Evolutionary conservation across 2,329 filamentous ascomycete genomes (phyloP).

Genomic region (Pseudogymnoascus sp.): DNA sequence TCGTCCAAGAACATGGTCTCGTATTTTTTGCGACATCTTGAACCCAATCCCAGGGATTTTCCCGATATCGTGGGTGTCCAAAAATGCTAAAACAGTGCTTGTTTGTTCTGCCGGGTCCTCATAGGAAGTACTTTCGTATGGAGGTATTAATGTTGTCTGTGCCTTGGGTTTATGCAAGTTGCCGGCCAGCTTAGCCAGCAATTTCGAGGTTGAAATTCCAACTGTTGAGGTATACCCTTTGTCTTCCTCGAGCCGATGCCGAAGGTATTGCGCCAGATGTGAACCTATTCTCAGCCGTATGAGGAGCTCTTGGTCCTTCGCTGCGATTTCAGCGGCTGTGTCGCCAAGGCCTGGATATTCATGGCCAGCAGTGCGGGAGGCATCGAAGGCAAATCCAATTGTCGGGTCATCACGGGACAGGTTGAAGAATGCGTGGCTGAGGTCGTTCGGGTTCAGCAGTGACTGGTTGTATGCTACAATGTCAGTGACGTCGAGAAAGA

Average conservation of each 20-base stretch:
- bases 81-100: conserved; percentile 41
- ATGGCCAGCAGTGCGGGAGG: conserved; percentile 57
- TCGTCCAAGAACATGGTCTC: conserved; percentile 48
- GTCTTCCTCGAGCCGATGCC: conserved; percentile 63
- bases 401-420: conserved; percentile 67
- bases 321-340: not conserved
- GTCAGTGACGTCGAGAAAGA: conserved; percentile 67
- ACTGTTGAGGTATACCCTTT: conserved; percentile 83
- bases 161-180: conserved; percentile 77
- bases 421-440: conserved; percentile 70
- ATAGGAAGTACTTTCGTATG: conserved; percentile 35
- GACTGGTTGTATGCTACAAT: conserved; percentile 74
- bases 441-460: conserved; percentile 59
- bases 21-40: conserved; percentile 64
- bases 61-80: conserved; percentile 69
- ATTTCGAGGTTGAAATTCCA: conserved; percentile 80
- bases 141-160: conserved; percentile 75
- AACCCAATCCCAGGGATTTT: conserved; percentile 81
- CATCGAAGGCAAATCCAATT: conserved; percentile 72
- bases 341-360: conserved; percentile 11
- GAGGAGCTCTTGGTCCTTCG: conserved; percentile 17
- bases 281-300: conserved; percentile 67
- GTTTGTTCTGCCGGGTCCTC: conserved; percentile 17
- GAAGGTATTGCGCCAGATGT: conserved; percentile 70
- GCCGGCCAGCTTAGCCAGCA: conserved; percentile 78